phyloP scores from a whole-genome alignment of 2,329 filamentous ascomycete genomes.

The Beauveria scarabaeidicola region DNA sequence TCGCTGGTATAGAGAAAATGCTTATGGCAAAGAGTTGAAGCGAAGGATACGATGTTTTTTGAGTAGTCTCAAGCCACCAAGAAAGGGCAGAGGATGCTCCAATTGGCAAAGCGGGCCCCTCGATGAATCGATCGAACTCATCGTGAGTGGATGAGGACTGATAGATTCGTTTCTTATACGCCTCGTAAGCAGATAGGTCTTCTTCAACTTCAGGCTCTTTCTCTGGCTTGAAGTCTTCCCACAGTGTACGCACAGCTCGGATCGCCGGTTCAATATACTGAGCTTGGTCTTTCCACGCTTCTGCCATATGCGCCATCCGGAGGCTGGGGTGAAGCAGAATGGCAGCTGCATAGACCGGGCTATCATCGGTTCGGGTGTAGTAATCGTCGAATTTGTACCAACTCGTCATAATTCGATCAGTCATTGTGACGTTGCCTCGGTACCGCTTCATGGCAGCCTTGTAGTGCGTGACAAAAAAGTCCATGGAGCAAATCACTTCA shows the following conservation, averaged over 20 bases:
- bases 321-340: conserved; percentile 5
- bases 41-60: not conserved
- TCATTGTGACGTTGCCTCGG: not conserved
- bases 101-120: not conserved
- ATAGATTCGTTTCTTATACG: not conserved
- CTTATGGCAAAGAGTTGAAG: not conserved
- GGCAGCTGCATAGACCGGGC: conserved; percentile 1
- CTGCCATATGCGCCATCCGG: not conserved
- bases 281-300: conserved; percentile 3
- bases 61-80: conserved; percentile 4
- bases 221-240: conserved; percentile 1
- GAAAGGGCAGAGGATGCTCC: not conserved
- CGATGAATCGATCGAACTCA: conserved; percentile 1
- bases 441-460: not conserved
- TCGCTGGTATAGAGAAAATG: not conserved
- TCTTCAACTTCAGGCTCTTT: not conserved
- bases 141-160: not conserved
- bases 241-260: not conserved
- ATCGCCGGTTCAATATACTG: not conserved
- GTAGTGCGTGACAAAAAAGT: conserved; percentile 2
- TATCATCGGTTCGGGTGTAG: not conserved
- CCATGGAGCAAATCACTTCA: not conserved
- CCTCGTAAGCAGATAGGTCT: not conserved
- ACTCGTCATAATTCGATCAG: conserved; percentile 2
- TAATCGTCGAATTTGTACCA: conserved; percentile 1